Percentiles rank a stretch among this genome's conserved stretches.
Conservation (phyloP, 139 green algal species). For the Ettlia oleoabundans region DNA sequence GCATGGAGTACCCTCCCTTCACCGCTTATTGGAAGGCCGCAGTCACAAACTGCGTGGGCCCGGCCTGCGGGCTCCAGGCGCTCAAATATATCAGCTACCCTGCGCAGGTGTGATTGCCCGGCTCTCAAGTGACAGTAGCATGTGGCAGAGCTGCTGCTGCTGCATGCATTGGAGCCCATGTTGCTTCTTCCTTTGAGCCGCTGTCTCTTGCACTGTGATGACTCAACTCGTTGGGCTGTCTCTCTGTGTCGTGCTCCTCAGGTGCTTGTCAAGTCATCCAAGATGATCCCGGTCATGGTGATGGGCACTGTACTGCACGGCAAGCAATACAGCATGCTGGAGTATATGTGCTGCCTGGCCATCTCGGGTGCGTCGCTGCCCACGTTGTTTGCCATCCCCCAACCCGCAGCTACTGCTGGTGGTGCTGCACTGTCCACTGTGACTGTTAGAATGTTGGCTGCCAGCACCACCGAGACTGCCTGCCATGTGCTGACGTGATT, state of each 20-base stretch:
- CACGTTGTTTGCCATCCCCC: not conserved
- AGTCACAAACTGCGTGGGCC: slow-evolving; percentile 89
- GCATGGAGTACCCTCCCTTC: slow-evolving; percentile 48
- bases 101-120: slow-evolving; percentile 67
- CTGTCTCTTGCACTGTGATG: no score
- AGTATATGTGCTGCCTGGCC: slow-evolving; percentile 90
- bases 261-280: slow-evolving; percentile 97
- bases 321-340: slow-evolving; percentile 79
- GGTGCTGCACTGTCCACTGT: not conserved
- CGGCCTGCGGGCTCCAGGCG: slow-evolving; percentile 87
- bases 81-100: slow-evolving; percentile 97
- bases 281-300: slow-evolving; percentile 98
- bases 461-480: no score
- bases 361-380: slow-evolving; percentile 63
- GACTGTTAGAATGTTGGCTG: no score
- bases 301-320: slow-evolving; percentile 88
- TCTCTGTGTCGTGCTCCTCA: slow-evolving; percentile 44
- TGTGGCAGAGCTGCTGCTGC: not conserved
- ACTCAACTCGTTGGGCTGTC: not conserved
- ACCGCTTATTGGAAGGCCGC: slow-evolving; percentile 82
- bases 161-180: not conserved
- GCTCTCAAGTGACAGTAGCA: not conserved
- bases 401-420: not conserved
- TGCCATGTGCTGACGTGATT: no score
- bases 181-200: no score